Evolutionary conservation across 805 yeast species (phyloP), one percentile per base, ranked within the genome.

Genomic region (Huiozyma naganishii): DNA sequence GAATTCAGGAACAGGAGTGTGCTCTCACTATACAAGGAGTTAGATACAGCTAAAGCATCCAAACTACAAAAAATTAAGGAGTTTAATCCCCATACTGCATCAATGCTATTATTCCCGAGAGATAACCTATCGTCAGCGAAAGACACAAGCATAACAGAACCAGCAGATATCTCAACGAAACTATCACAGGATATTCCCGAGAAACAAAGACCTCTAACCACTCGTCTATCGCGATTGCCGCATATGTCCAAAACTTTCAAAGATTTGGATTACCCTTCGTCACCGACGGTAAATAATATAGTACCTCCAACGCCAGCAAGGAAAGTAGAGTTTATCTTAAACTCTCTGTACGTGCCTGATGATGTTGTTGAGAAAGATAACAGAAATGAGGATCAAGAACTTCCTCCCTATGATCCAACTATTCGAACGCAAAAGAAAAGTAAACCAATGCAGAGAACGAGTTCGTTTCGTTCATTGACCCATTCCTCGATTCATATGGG

Each of bases 301-400:
- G 61, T 77, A 6, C 87, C 89, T 2, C 76, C 80, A 3, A 80
- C 88, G 0, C 89, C 86, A 0, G 77, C 76, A 7, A 80, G 74
- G 55, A 79, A 75, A 48, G 72, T 79, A 71, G 80, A 75, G 32
- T 49, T 69, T 36, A 58, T 62, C 5, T 50, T 68, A 11, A 58
- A 58, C 7, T 48, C 66, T 3, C 54, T 62, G 3, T 55, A 57
- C 6, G 40, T 56, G 6, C 50, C 62, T 2, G 48, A 46, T 3
- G 44, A 42, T 13, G n/a, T 3, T 9, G 27, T 27, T 10, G 37
- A 30, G 4, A 32, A 30, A n/a, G 5, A 32, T 6, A 39, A 27
- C 13, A 27, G 8, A 12, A 32, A 39, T 32, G 30, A 38, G 12
- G 23, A 17, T 17, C 23, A 17, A 17, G 23, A 17, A 17, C 23